Base-by-base conservation (phyloP, 805 yeast species). In the Priceomyces fermenticarens region DNA sequence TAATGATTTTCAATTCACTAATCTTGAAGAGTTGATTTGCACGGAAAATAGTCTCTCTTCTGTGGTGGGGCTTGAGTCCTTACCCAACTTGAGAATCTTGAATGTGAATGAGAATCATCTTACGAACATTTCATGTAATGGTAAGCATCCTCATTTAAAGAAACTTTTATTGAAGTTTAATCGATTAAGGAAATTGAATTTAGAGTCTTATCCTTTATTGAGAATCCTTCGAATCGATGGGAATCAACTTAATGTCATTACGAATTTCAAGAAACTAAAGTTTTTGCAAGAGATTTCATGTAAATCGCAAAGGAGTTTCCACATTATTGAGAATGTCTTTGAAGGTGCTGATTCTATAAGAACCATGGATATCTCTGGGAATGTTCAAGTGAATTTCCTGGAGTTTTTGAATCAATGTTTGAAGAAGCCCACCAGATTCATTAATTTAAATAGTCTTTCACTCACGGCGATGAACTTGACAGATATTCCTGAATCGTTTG, bases 391-490 rank as follows among this genome's bases (percentile, higher is more conserved):
- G 30, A 40, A 46, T 8, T 44, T 54, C 14, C 12, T 28, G 26
- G 27, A 42, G 20, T 38, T 38, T 31, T 20, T 41, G 33, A 32
- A 39, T 13, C 25, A 30, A 32, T 28, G 36, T 15, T 12, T 38
- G 32, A 33, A 42, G 17, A 10, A 15, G 4, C 10, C 25, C 9
- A 16, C 36, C 6, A 52, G 54, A 11, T 70, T 66, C 37, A 45
- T 66, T 16, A 70, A 67, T 49, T 51, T 78, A 10, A 68, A 60
- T 25, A 53, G 49, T 11, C 52, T 78, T 32, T 62, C 62, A n/a
- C 45, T 78, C n/a, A 62, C 78, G 0, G 80, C 81, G 0, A 67
- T 72, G 63, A 65, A 67, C 32, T 46, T 77, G n/a, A 54, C 54
- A 3, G 30, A 41, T 1, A 49, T 77, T 12, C 80, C 81, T 0